Evolutionary conservation across 2,329 filamentous ascomycete species (phyloP).

Genomic region (Phialocephala sp.): DNA sequence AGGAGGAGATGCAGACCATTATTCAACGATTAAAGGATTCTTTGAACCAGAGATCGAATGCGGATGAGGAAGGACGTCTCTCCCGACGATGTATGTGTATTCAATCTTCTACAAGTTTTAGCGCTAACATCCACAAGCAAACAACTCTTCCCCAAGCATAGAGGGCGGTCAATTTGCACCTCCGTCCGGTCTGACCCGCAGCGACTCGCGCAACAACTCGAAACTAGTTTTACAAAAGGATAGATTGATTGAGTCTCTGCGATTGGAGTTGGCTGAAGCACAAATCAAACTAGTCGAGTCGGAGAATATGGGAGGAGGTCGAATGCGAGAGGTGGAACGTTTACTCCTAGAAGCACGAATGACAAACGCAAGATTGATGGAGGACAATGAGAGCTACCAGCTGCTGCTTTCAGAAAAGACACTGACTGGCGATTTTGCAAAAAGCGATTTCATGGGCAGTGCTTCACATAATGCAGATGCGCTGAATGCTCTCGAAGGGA

Average conservation of each 20-base stretch:
- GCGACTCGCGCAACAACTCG: constrained; percentile 87
- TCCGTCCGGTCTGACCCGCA: constrained; percentile 81
- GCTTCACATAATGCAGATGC: constrained; percentile 66
- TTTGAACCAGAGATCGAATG: constrained; percentile 74
- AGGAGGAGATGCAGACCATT: constrained; percentile 88
- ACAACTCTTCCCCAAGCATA: constrained; percentile 68
- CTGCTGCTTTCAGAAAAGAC: constrained; percentile 93
- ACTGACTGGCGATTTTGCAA: constrained; percentile 89
- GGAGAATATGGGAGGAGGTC: constrained; percentile 89
- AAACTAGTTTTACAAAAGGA: constrained; percentile 94
- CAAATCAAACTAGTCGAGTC: constrained; percentile 96
- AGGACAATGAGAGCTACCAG: constrained; percentile 98
- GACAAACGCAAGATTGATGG: constrained; percentile 94
- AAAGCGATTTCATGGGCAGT: constrained; percentile 76
- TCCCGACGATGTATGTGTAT: constrained; percentile 60
- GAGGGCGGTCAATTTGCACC: constrained; percentile 85
- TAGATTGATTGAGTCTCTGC: constrained; percentile 89
- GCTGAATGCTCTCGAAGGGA: constrained; percentile 67
- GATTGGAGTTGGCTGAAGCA: constrained; percentile 90
- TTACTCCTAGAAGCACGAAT: constrained; percentile 90
- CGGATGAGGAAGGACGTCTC: constrained; percentile 58
- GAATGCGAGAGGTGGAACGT: constrained; percentile 87
- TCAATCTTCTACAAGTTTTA: constrained; percentile 3
- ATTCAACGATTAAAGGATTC: constrained; percentile 93
- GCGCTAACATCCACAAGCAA: constrained; percentile 39